Percentiles rank a stretch among this genome's conserved stretches.
Evolutionary conservation across 2,329 filamentous ascomycete genomes (phyloP).

Genomic region (Colletotrichum sp.): DNA sequence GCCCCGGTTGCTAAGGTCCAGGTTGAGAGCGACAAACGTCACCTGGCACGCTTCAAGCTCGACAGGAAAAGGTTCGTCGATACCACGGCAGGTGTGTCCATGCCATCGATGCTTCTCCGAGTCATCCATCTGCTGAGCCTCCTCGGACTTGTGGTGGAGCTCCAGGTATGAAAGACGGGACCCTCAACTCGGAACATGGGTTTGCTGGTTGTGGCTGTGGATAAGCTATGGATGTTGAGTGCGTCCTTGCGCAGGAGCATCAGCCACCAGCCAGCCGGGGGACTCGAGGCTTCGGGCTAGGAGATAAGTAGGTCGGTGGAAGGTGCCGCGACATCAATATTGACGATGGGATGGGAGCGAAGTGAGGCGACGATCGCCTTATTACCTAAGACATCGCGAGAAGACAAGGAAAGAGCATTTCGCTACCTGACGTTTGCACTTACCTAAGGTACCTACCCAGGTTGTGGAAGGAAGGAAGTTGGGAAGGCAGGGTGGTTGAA

Average conservation of each 20-base stretch:
- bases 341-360: not conserved
- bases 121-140: slow-evolving; percentile 1
- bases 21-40: slow-evolving; percentile 2
- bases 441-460: not conserved
- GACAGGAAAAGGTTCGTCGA: not conserved
- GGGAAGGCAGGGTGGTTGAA: not conserved
- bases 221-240: not conserved
- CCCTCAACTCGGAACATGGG: not conserved
- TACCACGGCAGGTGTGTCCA: not conserved
- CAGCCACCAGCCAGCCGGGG: not conserved
- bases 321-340: not conserved
- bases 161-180: not conserved
- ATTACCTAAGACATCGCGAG: not conserved
- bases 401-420: not conserved
- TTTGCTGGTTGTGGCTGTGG: not conserved
- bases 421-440: not conserved
- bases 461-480: not conserved
- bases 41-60: slow-evolving; percentile 1
- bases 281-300: not conserved
- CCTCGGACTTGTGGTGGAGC: not conserved
- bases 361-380: not conserved
- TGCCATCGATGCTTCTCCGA: not conserved
- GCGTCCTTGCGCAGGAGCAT: not conserved
- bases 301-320: not conserved
- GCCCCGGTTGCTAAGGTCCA: not conserved